These are phyloP conservation scores for Castanea sativa DNA, from an alignment of 306 rosid species.

Conservation along the genomic window DNA sequence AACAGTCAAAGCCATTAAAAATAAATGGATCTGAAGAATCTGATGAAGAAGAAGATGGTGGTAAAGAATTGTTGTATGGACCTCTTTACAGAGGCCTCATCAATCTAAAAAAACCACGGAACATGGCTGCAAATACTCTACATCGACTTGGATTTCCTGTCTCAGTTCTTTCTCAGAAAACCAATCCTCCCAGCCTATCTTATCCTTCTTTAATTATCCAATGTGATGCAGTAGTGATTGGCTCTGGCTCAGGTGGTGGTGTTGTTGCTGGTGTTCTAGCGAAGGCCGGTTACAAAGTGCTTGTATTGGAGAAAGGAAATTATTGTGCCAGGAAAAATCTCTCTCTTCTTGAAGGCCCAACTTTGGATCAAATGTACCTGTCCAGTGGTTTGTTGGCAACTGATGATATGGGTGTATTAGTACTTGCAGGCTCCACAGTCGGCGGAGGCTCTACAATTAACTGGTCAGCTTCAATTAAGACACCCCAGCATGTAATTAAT, in stretches of 20 bases:
- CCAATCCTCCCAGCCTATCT: constrained; percentile 14
- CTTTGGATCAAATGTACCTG: constrained; percentile 73
- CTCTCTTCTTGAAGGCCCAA: constrained; percentile 73
- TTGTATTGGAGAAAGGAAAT: constrained; percentile 72
- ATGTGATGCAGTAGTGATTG: constrained; percentile 77
- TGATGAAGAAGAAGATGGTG: constrained; percentile 13
- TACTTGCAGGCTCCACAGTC: constrained; percentile 74
- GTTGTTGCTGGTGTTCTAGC: constrained; percentile 74
- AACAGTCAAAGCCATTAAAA: neutral
- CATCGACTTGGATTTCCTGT: constrained; percentile 45
- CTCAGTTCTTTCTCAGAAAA: constrained; percentile 26
- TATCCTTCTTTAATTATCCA: constrained; percentile 52
- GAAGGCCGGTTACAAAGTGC: constrained; percentile 68
- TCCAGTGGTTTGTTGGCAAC: constrained; percentile 60
- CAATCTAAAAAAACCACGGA: constrained; percentile 38
- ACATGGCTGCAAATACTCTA: constrained; percentile 37
- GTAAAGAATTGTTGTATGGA: constrained; percentile 43
- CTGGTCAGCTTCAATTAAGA: constrained; percentile 66
- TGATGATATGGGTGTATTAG: constrained; percentile 45
- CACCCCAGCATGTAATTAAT: constrained; percentile 58
- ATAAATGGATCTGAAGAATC: constrained; percentile 26
- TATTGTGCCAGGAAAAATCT: constrained; percentile 73
- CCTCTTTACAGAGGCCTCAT: constrained; percentile 65
- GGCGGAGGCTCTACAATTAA: constrained; percentile 87
- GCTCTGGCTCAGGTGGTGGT: constrained; percentile 87